phyloP scores from a whole-genome alignment of 306 rosid species.

The Sicyos baderoa region DNA sequence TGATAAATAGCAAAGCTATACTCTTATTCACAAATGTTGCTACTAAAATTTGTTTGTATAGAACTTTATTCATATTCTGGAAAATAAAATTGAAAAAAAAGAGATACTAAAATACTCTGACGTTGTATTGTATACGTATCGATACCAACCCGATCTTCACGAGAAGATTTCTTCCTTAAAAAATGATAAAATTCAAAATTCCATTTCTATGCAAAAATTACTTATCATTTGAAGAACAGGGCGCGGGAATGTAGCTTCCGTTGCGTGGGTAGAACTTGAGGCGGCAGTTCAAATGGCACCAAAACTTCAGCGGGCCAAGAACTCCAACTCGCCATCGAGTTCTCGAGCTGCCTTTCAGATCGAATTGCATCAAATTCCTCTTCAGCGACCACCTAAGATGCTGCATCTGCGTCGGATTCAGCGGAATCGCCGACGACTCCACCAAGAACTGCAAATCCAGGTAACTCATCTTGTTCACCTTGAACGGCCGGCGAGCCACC shows the following conservation, averaged over 20 bases:
- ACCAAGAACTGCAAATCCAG: slow-evolving; percentile 28
- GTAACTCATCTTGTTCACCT: slow-evolving; percentile 51
- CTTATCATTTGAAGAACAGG: slow-evolving; percentile 53
- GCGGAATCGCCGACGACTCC: slow-evolving; percentile 43
- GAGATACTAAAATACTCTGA: too few relatives aligned
- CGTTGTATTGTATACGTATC: neutral
- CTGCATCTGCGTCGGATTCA: slow-evolving; percentile 43
- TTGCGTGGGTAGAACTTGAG: slow-evolving; percentile 53
- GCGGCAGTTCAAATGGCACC: slow-evolving; percentile 46
- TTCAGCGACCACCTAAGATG: slow-evolving; percentile 42
- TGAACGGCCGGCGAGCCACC: slow-evolving; percentile 35
- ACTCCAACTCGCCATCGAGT: slow-evolving; percentile 57
- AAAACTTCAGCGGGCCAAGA: slow-evolving; percentile 52
- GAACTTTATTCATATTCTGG: too few relatives aligned
- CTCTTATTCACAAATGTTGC: too few relatives aligned
- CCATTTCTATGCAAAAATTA: too few relatives aligned
- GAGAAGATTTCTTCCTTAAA: neutral
- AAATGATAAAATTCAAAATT: neutral
- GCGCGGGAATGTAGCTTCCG: slow-evolving; percentile 41
- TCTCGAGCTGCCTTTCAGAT: slow-evolving; percentile 44
- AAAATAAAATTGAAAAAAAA: too few relatives aligned
- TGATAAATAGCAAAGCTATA: too few relatives aligned
- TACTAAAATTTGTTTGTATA: too few relatives aligned
- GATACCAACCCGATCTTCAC: neutral
- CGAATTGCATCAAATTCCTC: slow-evolving; percentile 37